Base-by-base conservation (phyloP, 345 rosid species). In the Anastatica hierochuntica region DNA sequence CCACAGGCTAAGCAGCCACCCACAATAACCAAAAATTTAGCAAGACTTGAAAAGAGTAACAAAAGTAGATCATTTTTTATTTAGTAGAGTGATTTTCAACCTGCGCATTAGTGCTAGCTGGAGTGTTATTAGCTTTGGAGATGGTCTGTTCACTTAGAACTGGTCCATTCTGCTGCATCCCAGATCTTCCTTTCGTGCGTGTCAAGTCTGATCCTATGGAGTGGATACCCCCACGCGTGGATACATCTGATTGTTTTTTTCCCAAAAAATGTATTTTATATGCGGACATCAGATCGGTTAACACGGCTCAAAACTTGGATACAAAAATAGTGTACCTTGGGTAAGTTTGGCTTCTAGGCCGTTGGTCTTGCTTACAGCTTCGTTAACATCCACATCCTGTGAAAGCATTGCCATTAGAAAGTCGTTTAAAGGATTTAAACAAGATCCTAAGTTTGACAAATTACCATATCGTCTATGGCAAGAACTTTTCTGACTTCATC, bases 131-230 rank as follows among this genome's bases (percentile, higher is more conserved):
- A 33, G 67, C 69, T 74, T 70, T 79, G 33, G 90, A 77, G 54
- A 67, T 57, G 20, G 77, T 76, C 69, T 79, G 94, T 48, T 76
- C 88, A 49, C 82, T 85, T 60, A 75, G 63, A 36, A 68, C 49
- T 0, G 94, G 80, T 50, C 66, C 72, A 43, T 76, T 76, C 63
- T 66, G 81, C 53, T 73, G 74, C 24, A 64, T 53, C 43, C 71
- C 79, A n/a, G 94, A 83, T 71, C 70, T 58, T 34, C 76, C 74
- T 75, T 54, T 85, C 56, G 70, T 92, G 69, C 99, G 97, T 24
- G 99, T 94, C 36, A 85, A 73, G 65, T 88, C 97, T 20, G 99
- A 94, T 40, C 99, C 99, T 36, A 94, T 63, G 2, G 97, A 94
- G 63, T 80, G 97, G 58, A 94, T 80, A 26, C 30, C 80, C 19